phyloP scores from a whole-genome alignment of 768 basidiomycete species.

The Myochromella boudieri region DNA sequence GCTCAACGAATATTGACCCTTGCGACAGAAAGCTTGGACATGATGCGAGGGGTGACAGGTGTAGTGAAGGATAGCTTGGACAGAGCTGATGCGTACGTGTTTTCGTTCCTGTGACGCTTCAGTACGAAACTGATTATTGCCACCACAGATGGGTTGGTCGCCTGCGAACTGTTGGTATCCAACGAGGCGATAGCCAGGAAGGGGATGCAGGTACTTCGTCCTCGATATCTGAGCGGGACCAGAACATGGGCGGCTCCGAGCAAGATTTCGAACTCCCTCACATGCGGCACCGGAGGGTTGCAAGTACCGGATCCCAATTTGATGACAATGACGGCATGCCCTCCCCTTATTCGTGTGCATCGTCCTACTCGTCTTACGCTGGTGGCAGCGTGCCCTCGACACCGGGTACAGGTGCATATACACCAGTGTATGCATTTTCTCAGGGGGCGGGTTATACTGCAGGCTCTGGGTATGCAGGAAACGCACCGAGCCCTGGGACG shows the following conservation, averaged over 20 bases:
- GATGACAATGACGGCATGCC: constrained; percentile 14
- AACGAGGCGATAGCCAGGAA: constrained; percentile 9
- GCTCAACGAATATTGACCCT: constrained; percentile 81
- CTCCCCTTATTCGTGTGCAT: constrained; percentile 22
- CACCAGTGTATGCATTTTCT: constrained; percentile 15
- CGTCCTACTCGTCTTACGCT: constrained; percentile 23
- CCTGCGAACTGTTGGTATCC: constrained; percentile 73
- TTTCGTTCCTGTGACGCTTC: constrained; percentile 5
- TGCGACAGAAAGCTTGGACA: constrained; percentile 89
- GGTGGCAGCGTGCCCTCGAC: constrained; percentile 35
- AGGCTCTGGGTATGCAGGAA: constrained; percentile 7
- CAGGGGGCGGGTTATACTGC: constrained; percentile 1
- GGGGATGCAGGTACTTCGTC: background rate
- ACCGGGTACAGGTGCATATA: constrained; percentile 26
- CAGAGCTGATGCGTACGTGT: constrained; percentile 74
- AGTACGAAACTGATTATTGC: constrained; percentile 2
- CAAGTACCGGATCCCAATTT: constrained; percentile 14
- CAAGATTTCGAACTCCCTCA: constrained; percentile 11
- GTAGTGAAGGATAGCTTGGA: constrained; percentile 89
- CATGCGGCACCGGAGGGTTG: constrained; percentile 13
- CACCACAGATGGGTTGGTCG: constrained; percentile 86
- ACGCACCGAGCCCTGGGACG: constrained; percentile 24
- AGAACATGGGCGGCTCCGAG: constrained; percentile 2
- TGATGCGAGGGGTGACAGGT: constrained; percentile 86
- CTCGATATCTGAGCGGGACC: background rate